These are phyloP conservation scores for Vitis hybrid DNA, from an alignment of 177 flowering plant genomes.

Conservation along the genomic window DNA sequence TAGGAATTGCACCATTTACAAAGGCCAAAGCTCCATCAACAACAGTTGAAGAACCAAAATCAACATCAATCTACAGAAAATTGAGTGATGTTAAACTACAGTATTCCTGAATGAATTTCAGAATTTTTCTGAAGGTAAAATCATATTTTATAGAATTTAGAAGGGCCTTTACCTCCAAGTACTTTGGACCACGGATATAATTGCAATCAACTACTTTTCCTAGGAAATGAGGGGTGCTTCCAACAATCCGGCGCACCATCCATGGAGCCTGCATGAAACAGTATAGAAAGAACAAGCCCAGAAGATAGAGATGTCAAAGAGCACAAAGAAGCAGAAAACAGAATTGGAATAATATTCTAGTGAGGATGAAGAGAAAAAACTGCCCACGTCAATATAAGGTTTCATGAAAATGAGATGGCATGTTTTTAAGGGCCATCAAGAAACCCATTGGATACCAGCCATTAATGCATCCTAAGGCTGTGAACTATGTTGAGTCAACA, in stretches of 20 bases:
- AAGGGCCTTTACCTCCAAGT: constrained; percentile 68
- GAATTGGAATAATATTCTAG: background rate
- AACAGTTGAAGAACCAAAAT: constrained; percentile 97
- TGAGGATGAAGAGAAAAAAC: background rate
- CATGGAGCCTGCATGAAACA: constrained; percentile 79
- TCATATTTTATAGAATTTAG: background rate
- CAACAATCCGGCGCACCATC: constrained; percentile 99
- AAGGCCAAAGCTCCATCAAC: constrained; percentile 99
- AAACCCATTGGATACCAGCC: background rate
- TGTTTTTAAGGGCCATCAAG: background rate
- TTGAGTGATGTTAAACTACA: background rate
- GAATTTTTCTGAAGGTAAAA: background rate
- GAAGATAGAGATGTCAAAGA: background rate
- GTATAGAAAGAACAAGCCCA: background rate
- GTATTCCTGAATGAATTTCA: too few relatives aligned
- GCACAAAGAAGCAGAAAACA: background rate
- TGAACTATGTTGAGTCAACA: background rate
- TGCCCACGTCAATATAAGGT: background rate
- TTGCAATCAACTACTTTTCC: constrained; percentile 99
- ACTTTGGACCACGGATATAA: constrained; percentile 88
- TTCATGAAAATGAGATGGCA: background rate
- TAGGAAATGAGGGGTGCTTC: constrained; percentile 94
- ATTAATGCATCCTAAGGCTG: background rate
- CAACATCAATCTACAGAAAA: constrained; percentile 84
- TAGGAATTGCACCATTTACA: constrained; percentile 85